phyloP scores from a whole-genome alignment of 805 yeast genomes.

The Ascoidea rubescens region DNA sequence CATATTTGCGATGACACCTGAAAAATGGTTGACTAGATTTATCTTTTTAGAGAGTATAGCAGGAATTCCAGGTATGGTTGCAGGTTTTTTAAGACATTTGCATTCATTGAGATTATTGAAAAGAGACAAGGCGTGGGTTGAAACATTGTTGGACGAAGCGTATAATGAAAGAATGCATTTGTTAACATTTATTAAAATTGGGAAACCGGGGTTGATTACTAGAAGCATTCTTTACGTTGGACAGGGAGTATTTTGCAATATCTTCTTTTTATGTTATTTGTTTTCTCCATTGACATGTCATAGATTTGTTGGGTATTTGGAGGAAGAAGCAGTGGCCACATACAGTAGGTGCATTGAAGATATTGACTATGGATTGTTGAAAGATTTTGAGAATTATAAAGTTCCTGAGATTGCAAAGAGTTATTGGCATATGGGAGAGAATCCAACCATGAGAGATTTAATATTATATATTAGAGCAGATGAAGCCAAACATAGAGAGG shows the following conservation, averaged over 20 bases:
- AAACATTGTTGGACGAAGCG: slow-evolving; percentile 60
- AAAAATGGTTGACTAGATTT: slow-evolving; percentile 48
- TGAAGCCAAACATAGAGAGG: slow-evolving; percentile 70
- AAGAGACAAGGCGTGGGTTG: slow-evolving; percentile 65
- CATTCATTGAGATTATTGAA: slow-evolving; percentile 45
- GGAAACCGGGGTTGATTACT: slow-evolving; percentile 47
- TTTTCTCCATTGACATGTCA: slow-evolving; percentile 52
- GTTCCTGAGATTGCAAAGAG: slow-evolving; percentile 48
- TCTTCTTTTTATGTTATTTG: slow-evolving; percentile 47
- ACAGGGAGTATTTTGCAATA: slow-evolving; percentile 58
- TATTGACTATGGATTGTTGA: slow-evolving; percentile 32
- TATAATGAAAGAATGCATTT: slow-evolving; percentile 71
- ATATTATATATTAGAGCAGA: slow-evolving; percentile 55
- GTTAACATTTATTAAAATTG: slow-evolving; percentile 50
- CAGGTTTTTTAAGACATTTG: slow-evolving; percentile 57
- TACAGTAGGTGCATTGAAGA: slow-evolving; percentile 49
- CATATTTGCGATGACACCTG: slow-evolving; percentile 40
- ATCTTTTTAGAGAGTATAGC: slow-evolving; percentile 61
- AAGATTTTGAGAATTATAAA: slow-evolving; percentile 27
- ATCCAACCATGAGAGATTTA: slow-evolving; percentile 44
- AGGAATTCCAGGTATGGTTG: slow-evolving; percentile 73
- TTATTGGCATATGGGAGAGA: slow-evolving; percentile 45
- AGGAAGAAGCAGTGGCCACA: slow-evolving; percentile 64
- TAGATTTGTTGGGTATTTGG: slow-evolving; percentile 64
- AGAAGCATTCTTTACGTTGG: slow-evolving; percentile 40